These are phyloP conservation scores for Phaeosphaeriaceae sp. DNA, from an alignment of 2,329 filamentous ascomycete genomes.

Conservation along the genomic window DNA sequence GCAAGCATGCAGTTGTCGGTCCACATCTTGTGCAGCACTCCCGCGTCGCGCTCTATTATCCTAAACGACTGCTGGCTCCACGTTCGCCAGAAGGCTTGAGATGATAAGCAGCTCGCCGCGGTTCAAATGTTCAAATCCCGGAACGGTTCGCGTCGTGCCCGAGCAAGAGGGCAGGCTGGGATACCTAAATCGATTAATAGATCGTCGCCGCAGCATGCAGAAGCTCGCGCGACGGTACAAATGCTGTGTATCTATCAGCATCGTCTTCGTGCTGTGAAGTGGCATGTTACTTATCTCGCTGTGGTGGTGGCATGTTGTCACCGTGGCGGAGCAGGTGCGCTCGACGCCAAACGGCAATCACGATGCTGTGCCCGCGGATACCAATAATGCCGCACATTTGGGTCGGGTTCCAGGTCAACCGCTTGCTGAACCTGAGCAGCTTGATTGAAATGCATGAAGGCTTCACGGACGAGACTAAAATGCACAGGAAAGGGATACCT, in stretches of 20 bases:
- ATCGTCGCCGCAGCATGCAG: not conserved
- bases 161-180: not conserved
- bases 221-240: not conserved
- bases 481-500: not conserved
- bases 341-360: not conserved
- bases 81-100: not conserved
- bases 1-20: not conserved
- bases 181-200: not conserved
- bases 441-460: not conserved
- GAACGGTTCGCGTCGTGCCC: not conserved
- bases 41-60: not conserved
- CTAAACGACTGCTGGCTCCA: not conserved
- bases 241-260: not conserved
- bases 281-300: not conserved
- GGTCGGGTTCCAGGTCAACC: too few relatives aligned
- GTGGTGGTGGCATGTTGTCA: not conserved
- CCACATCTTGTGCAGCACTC: not conserved
- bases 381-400: not conserved
- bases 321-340: not conserved
- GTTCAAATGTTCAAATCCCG: not conserved
- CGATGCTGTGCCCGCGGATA: not conserved
- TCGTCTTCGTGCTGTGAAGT: not conserved
- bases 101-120: not conserved
- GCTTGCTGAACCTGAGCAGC: not conserved
- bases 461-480: not conserved